phyloP scores from a whole-genome alignment of 495 filamentous ascomycete species.

The Neurospora sp. region DNA sequence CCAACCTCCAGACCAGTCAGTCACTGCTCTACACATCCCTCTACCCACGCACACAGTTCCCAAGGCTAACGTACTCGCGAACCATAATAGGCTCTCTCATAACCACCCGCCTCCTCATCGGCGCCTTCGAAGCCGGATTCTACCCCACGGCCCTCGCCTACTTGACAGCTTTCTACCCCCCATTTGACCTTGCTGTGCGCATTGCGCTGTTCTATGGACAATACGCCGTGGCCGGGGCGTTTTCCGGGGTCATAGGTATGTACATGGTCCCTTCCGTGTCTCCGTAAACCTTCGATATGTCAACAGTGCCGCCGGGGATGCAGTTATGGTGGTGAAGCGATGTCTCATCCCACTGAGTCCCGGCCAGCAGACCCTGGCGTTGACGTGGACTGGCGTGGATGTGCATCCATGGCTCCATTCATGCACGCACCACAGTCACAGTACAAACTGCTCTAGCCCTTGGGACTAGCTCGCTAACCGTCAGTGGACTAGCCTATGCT shows the following conservation, averaged over 20 bases:
- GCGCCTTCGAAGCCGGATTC: constrained; percentile 36
- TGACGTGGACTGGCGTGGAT: background rate
- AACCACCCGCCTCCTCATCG: constrained; percentile 13
- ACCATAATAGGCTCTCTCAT: constrained; percentile 5
- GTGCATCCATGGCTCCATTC: background rate
- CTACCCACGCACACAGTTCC: background rate
- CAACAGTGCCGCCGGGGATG: background rate
- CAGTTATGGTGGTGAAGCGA: background rate
- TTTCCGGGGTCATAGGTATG: constrained; percentile 31
- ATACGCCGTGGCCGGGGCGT: constrained; percentile 46
- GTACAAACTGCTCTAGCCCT: background rate
- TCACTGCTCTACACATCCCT: background rate
- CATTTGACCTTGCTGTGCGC: constrained; percentile 43
- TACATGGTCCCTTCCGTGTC: constrained; percentile 9
- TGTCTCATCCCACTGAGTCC: background rate
- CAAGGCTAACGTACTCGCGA: background rate
- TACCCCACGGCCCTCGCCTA: constrained; percentile 45
- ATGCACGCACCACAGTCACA: background rate
- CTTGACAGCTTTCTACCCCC: constrained; percentile 43
- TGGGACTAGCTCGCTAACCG: background rate
- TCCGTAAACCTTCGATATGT: background rate
- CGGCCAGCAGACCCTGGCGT: background rate
- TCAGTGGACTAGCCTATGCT: constrained; percentile 12
- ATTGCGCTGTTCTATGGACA: constrained; percentile 47
- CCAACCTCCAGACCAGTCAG: background rate